Conservation (phyloP, 805 yeast genomes). For the Diddensiella santjacobensis region DNA sequence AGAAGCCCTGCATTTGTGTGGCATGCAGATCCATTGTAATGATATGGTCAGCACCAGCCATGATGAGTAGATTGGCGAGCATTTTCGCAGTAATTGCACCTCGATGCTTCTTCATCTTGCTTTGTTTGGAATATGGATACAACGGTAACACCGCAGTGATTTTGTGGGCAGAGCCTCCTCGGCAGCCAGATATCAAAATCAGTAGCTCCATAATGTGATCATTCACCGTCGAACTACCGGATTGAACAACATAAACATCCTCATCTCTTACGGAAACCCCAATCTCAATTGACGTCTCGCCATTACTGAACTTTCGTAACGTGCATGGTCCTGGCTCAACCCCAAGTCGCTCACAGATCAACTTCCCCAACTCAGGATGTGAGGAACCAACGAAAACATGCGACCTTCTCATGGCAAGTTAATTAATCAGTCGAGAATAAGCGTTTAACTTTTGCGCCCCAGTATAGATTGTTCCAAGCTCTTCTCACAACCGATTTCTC, state of each 20-base stretch:
- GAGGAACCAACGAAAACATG: constrained; percentile 95
- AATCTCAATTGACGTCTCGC: constrained; percentile 94
- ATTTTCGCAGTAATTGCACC: constrained; percentile 98
- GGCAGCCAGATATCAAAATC: constrained; percentile 90
- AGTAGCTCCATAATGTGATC: constrained; percentile 96
- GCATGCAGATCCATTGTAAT: constrained; percentile 96
- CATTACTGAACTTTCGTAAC: constrained; percentile 88
- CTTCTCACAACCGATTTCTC: too few relatives aligned
- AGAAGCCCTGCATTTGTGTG: constrained; percentile 98
- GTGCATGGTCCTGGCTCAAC: constrained; percentile 92
- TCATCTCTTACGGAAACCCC: constrained; percentile 95
- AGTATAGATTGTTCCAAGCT: too few relatives aligned
- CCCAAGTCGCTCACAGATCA: constrained; percentile 87
- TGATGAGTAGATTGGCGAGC: constrained; percentile 89
- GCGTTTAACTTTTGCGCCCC: too few relatives aligned
- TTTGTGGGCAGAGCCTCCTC: constrained; percentile 97
- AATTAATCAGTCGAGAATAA: too few relatives aligned
- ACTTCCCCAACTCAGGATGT: constrained; percentile 88
- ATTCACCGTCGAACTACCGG: constrained; percentile 81
- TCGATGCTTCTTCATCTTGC: constrained; percentile 97
- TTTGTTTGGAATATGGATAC: constrained; percentile 95
- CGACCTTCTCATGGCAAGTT: constrained; percentile 89
- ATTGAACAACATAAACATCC: constrained; percentile 90
- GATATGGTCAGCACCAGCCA: constrained; percentile 99
- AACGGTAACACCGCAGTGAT: constrained; percentile 97